These are phyloP conservation scores for Quillaja saponaria DNA, from an alignment of 306 rosid genomes.

Conservation along the genomic window DNA sequence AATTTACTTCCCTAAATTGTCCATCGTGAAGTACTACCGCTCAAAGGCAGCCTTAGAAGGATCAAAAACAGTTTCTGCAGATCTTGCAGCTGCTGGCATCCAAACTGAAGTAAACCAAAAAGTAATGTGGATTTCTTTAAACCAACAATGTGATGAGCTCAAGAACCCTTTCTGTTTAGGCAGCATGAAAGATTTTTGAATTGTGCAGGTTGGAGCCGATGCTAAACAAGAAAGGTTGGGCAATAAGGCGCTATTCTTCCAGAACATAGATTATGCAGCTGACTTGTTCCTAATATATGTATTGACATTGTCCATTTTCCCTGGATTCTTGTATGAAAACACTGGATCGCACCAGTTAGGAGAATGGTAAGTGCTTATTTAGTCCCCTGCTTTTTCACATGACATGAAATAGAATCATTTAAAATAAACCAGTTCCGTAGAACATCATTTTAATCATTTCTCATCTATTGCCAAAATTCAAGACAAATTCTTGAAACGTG, in stretches of 20 bases:
- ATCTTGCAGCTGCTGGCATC: conserved; percentile 82
- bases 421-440: too few relatives aligned
- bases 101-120: conserved; percentile 31
- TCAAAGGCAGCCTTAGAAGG: conserved; percentile 82
- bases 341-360: conserved; percentile 82
- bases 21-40: conserved; percentile 77
- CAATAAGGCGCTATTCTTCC: conserved; percentile 48
- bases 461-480: too few relatives aligned
- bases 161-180: too few relatives aligned
- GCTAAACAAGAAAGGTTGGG: conserved; percentile 45
- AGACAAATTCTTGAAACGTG: too few relatives aligned
- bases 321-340: conserved; percentile 84
- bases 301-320: conserved; percentile 72
- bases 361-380: conserved; percentile 50
- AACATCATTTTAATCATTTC: too few relatives aligned
- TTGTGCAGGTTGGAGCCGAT: conserved; percentile 44
- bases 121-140: conserved; percentile 37
- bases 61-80: conserved; percentile 78
- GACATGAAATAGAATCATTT: neutral
- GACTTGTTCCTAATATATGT: conserved; percentile 64
- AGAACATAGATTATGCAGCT: conserved; percentile 59
- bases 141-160: neutral
- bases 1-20: conserved; percentile 61
- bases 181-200: neutral
- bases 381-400: neutral